A percentile compares a stretch with the other conserved stretches of the same genome.
Evolutionary conservation across 2,329 filamentous ascomycete genomes (phyloP).

Genomic region (Penicillium hesseltinei): DNA sequence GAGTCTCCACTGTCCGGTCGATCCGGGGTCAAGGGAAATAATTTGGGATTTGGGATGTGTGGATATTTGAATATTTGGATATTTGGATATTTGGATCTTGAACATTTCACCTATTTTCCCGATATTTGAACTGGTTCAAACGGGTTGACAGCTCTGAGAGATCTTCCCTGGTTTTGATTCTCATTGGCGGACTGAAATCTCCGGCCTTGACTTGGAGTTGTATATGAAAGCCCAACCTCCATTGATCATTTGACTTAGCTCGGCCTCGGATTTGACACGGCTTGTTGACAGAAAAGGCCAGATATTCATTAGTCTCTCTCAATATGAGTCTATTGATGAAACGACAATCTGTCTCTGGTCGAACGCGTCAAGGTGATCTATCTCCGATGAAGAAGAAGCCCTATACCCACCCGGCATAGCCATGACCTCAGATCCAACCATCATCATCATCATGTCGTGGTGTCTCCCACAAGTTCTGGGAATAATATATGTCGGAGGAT

Average conservation of each 20-base stretch:
- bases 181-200: conserved; percentile 22
- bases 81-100: background rate
- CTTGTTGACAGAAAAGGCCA: background rate
- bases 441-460: conserved; percentile 27
- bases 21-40: conserved; percentile 22
- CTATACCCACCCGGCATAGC: conserved; percentile 10
- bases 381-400: background rate
- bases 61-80: background rate
- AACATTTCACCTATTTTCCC: background rate
- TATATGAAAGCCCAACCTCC: background rate
- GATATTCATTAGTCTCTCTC: background rate
- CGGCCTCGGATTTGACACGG: background rate
- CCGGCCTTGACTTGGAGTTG: conserved; percentile 3
- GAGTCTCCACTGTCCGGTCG: conserved; percentile 23
- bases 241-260: background rate
- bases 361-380: background rate
- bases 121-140: background rate
- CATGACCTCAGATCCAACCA: conserved; percentile 23
- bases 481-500: conserved; percentile 13
- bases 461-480: conserved; percentile 11
- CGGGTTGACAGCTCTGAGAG: background rate
- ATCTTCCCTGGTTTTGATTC: background rate
- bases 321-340: background rate
- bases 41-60: background rate
- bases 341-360: no score